Conservation (phyloP, 257 asterid species). For the Anisodus tanguticus region DNA sequence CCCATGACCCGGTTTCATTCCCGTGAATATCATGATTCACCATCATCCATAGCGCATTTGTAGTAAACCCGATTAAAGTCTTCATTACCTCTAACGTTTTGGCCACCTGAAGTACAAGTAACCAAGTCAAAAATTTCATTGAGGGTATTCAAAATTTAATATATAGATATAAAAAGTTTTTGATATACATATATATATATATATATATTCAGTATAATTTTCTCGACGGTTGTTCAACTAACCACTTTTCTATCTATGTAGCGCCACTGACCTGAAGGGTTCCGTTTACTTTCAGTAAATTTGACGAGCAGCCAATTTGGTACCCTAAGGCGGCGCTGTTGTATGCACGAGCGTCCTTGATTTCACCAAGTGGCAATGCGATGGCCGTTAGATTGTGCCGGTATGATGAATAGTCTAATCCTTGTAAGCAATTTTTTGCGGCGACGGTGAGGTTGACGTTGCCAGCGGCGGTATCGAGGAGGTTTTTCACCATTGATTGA, state of each 20-base stretch:
- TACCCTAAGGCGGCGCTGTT: slow-evolving; percentile 29
- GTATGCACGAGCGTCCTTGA: slow-evolving; percentile 37
- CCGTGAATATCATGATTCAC: slow-evolving; percentile 26
- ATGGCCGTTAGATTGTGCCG: slow-evolving; percentile 21
- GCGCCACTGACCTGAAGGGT: neutral
- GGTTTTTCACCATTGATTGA: slow-evolving; percentile 24
- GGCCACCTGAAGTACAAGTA: no score
- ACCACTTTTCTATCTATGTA: no score
- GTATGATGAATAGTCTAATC: slow-evolving; percentile 16
- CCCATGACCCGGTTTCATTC: slow-evolving; percentile 26
- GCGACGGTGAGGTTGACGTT: slow-evolving; percentile 12
- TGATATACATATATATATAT: no score
- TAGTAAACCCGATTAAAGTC: slow-evolving; percentile 22
- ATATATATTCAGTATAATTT: no score
- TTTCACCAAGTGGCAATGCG: slow-evolving; percentile 23
- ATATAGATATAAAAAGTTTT: no score
- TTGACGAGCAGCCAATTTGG: slow-evolving; percentile 25
- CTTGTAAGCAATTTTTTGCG: slow-evolving; percentile 1
- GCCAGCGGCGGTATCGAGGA: slow-evolving; percentile 18
- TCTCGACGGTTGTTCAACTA: no score
- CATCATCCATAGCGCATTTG: slow-evolving; percentile 25
- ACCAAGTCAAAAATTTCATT: no score
- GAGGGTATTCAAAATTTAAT: no score
- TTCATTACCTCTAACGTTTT: neutral
- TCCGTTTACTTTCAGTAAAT: slow-evolving; percentile 29